A percentile compares a stretch with the other conserved stretches of the same genome.
These are phyloP conservation scores for Eucalyptus shirleyi DNA, from an alignment of 345 rosid genomes.

Conservation along the genomic window DNA sequence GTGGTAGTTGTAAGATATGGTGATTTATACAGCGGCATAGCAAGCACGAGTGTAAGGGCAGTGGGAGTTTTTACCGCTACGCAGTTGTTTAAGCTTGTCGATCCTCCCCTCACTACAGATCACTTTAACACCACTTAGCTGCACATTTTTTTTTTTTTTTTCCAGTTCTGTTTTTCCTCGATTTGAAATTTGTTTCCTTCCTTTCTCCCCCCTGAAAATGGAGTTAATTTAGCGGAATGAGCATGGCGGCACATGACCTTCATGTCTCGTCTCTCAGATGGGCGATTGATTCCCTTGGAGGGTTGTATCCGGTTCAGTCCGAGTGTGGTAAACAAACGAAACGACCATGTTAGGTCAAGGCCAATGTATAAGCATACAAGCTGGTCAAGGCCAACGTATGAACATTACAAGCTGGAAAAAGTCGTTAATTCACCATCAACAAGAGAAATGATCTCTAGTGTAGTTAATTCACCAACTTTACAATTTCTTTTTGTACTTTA, in stretches of 20 bases:
- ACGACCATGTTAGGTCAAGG: not conserved
- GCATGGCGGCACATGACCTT: slow-evolving; percentile 2
- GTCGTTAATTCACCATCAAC: not conserved
- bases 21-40: slow-evolving; percentile 5
- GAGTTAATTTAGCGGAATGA: not conserved
- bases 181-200: not conserved
- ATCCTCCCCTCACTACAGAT: not conserved
- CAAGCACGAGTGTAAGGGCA: slow-evolving; percentile 19
- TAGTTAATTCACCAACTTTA: not conserved
- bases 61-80: slow-evolving; percentile 56
- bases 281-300: not conserved
- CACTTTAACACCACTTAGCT: not conserved
- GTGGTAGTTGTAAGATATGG: slow-evolving; percentile 38
- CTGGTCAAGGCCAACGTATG: not conserved
- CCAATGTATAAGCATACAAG: not conserved
- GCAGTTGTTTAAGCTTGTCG: slow-evolving; percentile 27
- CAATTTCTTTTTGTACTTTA: not conserved
- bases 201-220: not conserved
- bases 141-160: not conserved
- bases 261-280: not conserved
- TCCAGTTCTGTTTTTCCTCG: not conserved
- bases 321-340: not conserved
- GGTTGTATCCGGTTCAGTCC: not conserved
- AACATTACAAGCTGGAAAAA: not conserved
- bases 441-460: not conserved